phyloP scores from a whole-genome alignment of 306 rosid species.

The Vicia sativa region DNA sequence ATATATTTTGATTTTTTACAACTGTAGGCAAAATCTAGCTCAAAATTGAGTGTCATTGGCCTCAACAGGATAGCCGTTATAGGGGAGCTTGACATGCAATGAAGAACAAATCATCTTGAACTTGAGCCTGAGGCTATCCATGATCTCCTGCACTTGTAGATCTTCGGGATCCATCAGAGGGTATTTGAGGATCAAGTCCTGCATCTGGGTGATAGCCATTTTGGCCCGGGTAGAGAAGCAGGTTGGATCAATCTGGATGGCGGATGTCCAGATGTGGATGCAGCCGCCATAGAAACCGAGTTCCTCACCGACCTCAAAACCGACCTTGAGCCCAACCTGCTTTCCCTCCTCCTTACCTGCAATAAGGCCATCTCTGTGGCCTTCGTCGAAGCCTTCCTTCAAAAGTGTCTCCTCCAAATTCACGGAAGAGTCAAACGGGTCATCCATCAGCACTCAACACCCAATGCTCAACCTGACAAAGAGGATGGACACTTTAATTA shows the following conservation, averaged over 20 bases:
- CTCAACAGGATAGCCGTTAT: conserved; percentile 59
- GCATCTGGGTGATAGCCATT: conserved; percentile 62
- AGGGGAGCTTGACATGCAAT: conserved; percentile 69
- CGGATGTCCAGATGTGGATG: conserved; percentile 61
- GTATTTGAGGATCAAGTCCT: conserved; percentile 59
- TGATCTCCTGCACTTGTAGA: conserved; percentile 58
- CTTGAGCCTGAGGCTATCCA: conserved; percentile 75
- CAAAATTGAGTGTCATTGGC: conserved; percentile 54
- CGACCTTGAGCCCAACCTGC: conserved; percentile 73
- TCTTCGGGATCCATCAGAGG: conserved; percentile 76
- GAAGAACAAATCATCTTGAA: conserved; percentile 67
- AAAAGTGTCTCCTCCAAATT: conserved; percentile 65
- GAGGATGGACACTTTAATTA: too few species aligned
- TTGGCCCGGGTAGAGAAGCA: conserved; percentile 58
- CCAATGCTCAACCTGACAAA: conserved; percentile 19
- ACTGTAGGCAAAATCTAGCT: background rate
- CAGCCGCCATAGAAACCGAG: conserved; percentile 80
- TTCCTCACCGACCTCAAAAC: conserved; percentile 80
- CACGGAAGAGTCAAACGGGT: conserved; percentile 59
- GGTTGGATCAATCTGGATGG: conserved; percentile 49
- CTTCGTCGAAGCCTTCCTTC: conserved; percentile 73
- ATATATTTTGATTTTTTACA: background rate
- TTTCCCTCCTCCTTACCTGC: conserved; percentile 62
- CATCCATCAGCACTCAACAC: conserved; percentile 47
- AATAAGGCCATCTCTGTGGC: conserved; percentile 54